Percentiles rank a stretch among this genome's conserved stretches.
Conservation (phyloP, 192 early-diverging fungal species). For the Lunasporangiospora selenospora region DNA sequence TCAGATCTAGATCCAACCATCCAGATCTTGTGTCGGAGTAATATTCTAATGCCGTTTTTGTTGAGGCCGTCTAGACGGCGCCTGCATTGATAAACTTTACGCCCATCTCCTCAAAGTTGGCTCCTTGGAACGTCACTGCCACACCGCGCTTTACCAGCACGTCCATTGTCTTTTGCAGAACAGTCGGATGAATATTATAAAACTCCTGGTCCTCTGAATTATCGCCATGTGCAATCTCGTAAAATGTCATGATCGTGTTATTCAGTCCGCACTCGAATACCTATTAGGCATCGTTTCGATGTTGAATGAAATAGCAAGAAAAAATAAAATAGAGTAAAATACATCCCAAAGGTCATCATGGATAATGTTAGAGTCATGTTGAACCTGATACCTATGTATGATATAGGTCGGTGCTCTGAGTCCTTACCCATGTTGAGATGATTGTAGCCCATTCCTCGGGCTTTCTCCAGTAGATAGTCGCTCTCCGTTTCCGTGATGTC, state of each 20-base stretch:
- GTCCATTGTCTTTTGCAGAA: constrained; percentile 81
- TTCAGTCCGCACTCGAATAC: constrained; percentile 72
- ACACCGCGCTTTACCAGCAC: constrained; percentile 81
- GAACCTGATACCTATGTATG: too few species aligned
- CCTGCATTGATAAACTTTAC: constrained; percentile 81
- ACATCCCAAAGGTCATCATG: too few species aligned
- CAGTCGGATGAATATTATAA: constrained; percentile 70
- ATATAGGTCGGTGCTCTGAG: too few species aligned
- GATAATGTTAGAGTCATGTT: too few species aligned
- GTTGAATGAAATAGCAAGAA: constrained; percentile 4
- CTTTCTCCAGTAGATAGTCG: constrained; percentile 85
- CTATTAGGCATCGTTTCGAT: constrained; percentile 50
- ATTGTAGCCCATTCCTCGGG: constrained; percentile 90
- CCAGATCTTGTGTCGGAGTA: too few species aligned
- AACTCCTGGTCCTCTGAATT: constrained; percentile 82
- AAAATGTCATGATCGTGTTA: constrained; percentile 85
- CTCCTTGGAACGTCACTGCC: constrained; percentile 80
- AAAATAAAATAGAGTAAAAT: constrained; percentile 1
- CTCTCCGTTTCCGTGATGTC: constrained; percentile 55
- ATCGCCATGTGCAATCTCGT: constrained; percentile 91
- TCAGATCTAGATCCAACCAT: too few species aligned
- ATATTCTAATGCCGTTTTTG: too few species aligned
- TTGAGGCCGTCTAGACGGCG: too few species aligned
- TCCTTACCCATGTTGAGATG: constrained; percentile 87
- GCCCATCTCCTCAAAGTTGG: constrained; percentile 74